These are phyloP conservation scores for Fraxinus sp. DNA, from an alignment of 305 asterid species.

Conservation along the genomic window DNA sequence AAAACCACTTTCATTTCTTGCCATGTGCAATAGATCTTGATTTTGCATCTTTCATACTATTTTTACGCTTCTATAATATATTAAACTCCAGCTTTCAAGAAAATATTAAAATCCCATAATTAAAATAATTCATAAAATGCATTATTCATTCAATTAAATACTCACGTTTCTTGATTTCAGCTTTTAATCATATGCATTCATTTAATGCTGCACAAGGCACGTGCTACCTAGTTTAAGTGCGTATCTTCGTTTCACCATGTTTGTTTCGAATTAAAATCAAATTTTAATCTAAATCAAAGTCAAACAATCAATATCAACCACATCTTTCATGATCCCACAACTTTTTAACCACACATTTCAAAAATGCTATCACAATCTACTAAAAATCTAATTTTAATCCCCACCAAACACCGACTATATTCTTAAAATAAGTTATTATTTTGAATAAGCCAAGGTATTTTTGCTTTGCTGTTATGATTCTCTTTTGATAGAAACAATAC, in stretches of 20 bases:
- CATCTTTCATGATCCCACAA: too few species aligned
- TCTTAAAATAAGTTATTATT: not conserved
- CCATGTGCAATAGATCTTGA: not conserved
- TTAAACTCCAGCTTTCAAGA: not conserved
- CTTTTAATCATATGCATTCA: not conserved
- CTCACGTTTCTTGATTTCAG: not conserved
- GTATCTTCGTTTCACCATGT: not conserved
- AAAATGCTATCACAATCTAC: too few species aligned
- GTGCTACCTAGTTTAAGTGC: not conserved
- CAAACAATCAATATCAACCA: too few species aligned
- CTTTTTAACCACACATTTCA: too few species aligned
- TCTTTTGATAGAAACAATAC: not conserved
- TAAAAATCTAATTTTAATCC: too few species aligned
- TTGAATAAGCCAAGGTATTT: not conserved
- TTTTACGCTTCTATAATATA: not conserved
- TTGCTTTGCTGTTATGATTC: slow-evolving; percentile 4
- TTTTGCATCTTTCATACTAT: not conserved
- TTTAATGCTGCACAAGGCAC: not conserved
- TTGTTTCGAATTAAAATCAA: too few species aligned
- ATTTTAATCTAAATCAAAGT: too few species aligned
- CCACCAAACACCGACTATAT: not conserved
- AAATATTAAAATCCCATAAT: not conserved
- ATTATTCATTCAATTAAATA: not conserved
- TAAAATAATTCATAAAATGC: not conserved
- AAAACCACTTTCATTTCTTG: not conserved